Conservation (phyloP, 2,329 filamentous ascomycete species). For the Thelonectria rubi region DNA sequence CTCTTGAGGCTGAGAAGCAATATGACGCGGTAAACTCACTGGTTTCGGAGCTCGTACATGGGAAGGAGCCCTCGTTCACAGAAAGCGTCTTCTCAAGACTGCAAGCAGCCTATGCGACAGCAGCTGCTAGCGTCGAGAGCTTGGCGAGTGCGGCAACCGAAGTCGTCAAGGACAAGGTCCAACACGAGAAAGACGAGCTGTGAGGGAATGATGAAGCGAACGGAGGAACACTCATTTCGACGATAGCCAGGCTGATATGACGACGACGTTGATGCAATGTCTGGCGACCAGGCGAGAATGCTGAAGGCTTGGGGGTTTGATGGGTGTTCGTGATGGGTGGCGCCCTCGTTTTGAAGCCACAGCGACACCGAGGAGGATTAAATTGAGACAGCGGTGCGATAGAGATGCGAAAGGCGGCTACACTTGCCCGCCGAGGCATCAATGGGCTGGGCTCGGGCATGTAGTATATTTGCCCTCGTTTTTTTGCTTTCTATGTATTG, state of each 20-base stretch:
- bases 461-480: conserved; percentile 11
- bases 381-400: background rate
- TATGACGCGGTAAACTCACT: conserved; percentile 76
- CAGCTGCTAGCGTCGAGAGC: conserved; percentile 63
- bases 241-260: conserved; percentile 43
- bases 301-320: conserved; percentile 21
- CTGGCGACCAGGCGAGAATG: conserved; percentile 10
- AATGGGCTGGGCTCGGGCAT: conserved; percentile 20
- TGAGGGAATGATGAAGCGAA: conserved; percentile 38
- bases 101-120: conserved; percentile 75
- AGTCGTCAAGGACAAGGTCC: conserved; percentile 52
- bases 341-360: conserved; percentile 24
- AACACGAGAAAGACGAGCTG: conserved; percentile 53
- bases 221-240: conserved; percentile 38
- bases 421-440: background rate
- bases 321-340: conserved; percentile 26
- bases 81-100: conserved; percentile 81
- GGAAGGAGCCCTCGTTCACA: conserved; percentile 82
- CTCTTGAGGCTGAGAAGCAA: conserved; percentile 67
- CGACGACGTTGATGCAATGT: conserved; percentile 38
- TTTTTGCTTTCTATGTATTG: conserved; percentile 12
- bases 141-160: conserved; percentile 51
- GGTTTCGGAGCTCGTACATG: conserved; percentile 78
- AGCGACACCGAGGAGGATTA: conserved; percentile 12
- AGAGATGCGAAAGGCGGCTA: conserved; percentile 9